These are phyloP conservation scores for Lepiota brunneoincarnata DNA, from an alignment of 768 basidiomycete genomes.

Conservation along the genomic window DNA sequence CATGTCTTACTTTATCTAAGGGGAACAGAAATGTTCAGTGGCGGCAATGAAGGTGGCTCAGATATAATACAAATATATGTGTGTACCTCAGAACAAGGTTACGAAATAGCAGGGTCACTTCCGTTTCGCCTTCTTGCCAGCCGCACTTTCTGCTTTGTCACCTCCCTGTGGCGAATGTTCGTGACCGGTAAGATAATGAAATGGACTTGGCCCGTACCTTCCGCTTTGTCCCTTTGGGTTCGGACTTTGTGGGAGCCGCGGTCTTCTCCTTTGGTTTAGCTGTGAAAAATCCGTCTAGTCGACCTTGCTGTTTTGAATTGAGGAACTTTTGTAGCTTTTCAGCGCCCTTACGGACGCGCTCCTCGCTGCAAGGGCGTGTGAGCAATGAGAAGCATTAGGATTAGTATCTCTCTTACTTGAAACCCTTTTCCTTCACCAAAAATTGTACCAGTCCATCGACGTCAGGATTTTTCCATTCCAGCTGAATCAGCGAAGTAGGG, in stretches of 20 bases:
- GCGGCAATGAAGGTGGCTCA: background rate
- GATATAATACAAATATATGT: background rate
- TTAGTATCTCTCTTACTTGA: conserved; percentile 64
- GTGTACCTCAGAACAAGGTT: background rate
- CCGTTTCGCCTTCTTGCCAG: conserved; percentile 12
- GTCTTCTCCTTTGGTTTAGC: conserved; percentile 58
- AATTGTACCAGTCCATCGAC: conserved; percentile 93
- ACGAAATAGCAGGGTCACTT: background rate
- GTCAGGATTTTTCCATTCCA: conserved; percentile 94
- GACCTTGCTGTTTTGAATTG: conserved; percentile 91
- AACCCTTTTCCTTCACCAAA: conserved; percentile 92
- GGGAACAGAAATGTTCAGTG: background rate
- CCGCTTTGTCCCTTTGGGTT: conserved; percentile 42
- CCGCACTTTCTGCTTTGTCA: conserved; percentile 35
- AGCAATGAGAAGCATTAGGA: conserved; percentile 4
- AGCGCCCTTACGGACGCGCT: conserved; percentile 92
- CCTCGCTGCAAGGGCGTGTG: conserved; percentile 63
- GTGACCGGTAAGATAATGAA: background rate
- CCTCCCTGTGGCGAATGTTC: conserved; percentile 28
- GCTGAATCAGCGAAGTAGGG: conserved; percentile 36
- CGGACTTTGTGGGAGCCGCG: conserved; percentile 19
- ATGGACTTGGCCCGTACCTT: conserved; percentile 40
- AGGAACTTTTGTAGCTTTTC: conserved; percentile 89
- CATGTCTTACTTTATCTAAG: no score
- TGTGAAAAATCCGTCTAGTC: conserved; percentile 93